Conservation (phyloP, 1,284 basidiomycete species). For the Irpex sp. region DNA sequence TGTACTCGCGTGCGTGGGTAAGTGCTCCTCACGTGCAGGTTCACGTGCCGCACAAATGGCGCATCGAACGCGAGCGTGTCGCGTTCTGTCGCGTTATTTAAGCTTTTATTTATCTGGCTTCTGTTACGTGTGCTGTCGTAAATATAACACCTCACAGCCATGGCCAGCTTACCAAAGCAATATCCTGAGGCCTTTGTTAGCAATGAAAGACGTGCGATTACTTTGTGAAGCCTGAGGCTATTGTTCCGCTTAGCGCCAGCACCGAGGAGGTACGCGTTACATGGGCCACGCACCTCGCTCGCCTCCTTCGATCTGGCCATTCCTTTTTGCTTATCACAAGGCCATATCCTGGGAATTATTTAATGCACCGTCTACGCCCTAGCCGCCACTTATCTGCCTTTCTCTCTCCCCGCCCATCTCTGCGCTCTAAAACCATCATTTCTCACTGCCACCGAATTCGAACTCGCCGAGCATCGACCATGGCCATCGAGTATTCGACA, state of each 20-base stretch:
- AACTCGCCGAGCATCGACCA: conserved; percentile 6
- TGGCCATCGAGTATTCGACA: conserved; percentile 9
- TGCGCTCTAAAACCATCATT: not conserved
- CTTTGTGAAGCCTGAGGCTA: not conserved
- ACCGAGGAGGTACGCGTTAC: conserved; percentile 1
- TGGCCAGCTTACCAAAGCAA: too few relatives aligned
- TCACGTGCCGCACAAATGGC: not conserved
- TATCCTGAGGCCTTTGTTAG: too few relatives aligned
- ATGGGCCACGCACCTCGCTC: not conserved
- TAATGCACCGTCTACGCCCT: conserved; percentile 18
- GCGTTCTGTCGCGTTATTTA: not conserved
- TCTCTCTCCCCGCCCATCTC: conserved; percentile 4
- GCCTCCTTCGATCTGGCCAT: not conserved
- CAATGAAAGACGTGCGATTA: too few relatives aligned
- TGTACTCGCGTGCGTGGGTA: too few relatives aligned
- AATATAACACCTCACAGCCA: too few relatives aligned
- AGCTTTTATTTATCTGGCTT: not conserved
- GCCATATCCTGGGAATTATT: conserved; percentile 5
- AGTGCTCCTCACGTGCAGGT: not conserved
- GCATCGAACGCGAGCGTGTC: not conserved
- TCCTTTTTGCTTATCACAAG: not conserved
- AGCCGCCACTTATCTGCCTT: conserved; percentile 11
- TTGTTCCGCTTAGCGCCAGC: not conserved
- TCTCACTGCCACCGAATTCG: not conserved
- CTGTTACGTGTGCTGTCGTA: not conserved